Evolutionary conservation across 2,329 filamentous ascomycete species (phyloP).

Genomic region (Penicillium decumbens): DNA sequence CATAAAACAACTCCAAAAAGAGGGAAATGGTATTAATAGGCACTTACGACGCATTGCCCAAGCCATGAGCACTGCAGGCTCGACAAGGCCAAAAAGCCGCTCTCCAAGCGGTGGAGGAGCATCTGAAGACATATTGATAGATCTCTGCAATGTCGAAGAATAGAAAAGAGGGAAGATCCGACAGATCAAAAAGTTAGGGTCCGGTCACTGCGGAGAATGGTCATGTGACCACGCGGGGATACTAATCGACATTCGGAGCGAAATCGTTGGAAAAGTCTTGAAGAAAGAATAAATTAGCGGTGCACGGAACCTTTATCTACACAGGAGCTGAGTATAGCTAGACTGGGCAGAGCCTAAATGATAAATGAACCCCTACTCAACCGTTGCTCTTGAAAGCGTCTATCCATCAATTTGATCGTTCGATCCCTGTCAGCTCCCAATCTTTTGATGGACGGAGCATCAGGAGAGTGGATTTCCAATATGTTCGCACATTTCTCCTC

Average conservation of each 20-base stretch:
- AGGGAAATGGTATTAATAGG: neutral
- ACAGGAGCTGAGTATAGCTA: too few species aligned
- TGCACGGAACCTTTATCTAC: too few species aligned
- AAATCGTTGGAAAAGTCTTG: too few species aligned
- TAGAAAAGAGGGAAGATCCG: neutral
- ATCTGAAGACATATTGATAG: conserved; percentile 9
- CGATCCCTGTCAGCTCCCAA: neutral
- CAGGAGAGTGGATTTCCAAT: neutral
- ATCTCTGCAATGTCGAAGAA: neutral
- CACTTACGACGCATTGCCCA: conserved; percentile 28
- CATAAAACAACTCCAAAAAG: neutral
- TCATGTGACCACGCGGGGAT: neutral
- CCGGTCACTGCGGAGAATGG: neutral
- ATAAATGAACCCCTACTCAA: neutral
- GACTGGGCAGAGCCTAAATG: neutral
- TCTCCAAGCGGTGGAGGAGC: conserved; percentile 12
- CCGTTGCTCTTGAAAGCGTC: neutral
- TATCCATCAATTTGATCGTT: too few species aligned
- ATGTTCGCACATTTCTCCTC: neutral
- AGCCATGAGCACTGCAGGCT: conserved; percentile 24
- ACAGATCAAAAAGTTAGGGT: neutral
- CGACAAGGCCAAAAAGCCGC: conserved; percentile 20
- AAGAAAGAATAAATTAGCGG: too few species aligned
- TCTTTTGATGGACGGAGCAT: neutral
- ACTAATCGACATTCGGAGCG: too few species aligned